Percentiles rank a stretch among this genome's conserved stretches.
These are phyloP conservation scores for Penicillium pancosmium DNA, from an alignment of 495 filamentous ascomycete species.

Conservation along the genomic window DNA sequence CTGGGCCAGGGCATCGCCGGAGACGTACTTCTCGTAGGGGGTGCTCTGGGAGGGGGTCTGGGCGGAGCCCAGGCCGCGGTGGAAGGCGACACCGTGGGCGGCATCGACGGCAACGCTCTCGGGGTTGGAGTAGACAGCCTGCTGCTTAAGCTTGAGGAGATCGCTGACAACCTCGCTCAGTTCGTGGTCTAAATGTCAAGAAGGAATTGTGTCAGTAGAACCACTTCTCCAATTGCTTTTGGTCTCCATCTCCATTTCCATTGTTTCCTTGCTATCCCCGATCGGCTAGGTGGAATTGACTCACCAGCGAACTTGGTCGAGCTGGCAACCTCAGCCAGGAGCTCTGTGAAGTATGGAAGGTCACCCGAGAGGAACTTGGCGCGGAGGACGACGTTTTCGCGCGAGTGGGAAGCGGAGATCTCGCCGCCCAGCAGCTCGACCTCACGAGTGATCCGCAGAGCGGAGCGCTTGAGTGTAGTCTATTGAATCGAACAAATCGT, in stretches of 20 bases:
- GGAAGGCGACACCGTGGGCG: constrained; percentile 89
- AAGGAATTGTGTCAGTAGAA: constrained; percentile 19
- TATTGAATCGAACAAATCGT: constrained; percentile 37
- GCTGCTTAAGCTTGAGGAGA: constrained; percentile 71
- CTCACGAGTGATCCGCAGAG: constrained; percentile 90
- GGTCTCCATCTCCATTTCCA: neutral
- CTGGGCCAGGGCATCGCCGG: constrained; percentile 65
- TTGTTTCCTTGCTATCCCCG: neutral
- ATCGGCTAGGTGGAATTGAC: constrained; percentile 22
- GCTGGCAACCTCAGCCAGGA: constrained; percentile 87
- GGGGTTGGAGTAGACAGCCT: constrained; percentile 64
- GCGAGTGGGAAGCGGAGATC: constrained; percentile 81
- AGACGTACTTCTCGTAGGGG: constrained; percentile 76
- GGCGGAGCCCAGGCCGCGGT: constrained; percentile 82
- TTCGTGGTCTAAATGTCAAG: constrained; percentile 66
- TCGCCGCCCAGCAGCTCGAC: constrained; percentile 89
- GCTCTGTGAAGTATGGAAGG: constrained; percentile 95
- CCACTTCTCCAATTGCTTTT: neutral
- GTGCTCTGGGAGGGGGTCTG: constrained; percentile 69
- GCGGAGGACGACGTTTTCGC: constrained; percentile 88
- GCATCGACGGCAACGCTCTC: constrained; percentile 77
- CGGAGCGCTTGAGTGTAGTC: constrained; percentile 84
- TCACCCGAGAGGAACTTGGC: constrained; percentile 94
- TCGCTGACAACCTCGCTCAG: constrained; percentile 81
- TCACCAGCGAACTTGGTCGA: constrained; percentile 84